A percentile compares a stretch with the other conserved stretches of the same genome.
Evolutionary conservation across 73 alveolate species (phyloP).

Genomic region (Symbiodinium natans): DNA sequence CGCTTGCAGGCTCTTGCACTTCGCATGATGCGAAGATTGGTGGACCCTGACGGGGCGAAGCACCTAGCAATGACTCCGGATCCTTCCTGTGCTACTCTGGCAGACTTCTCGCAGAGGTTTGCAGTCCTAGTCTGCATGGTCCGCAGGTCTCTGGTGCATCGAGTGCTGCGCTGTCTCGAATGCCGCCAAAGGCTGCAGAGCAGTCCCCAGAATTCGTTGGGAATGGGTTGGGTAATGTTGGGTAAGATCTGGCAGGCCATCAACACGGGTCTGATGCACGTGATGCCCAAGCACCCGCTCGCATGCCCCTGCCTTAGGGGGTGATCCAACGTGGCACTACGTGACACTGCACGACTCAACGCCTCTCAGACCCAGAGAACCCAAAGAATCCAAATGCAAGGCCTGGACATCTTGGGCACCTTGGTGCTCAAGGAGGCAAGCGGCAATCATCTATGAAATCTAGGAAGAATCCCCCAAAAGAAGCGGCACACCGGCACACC

Average conservation of each 20-base stretch:
- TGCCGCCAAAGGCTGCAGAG: neutral
- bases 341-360: neutral
- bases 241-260: constrained; percentile 20
- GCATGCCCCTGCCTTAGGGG: neutral
- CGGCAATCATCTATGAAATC: neutral
- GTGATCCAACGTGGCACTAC: neutral
- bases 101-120: no score
- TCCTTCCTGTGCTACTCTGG: no score
- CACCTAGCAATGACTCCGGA: neutral
- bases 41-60: constrained; percentile 18
- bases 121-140: neutral
- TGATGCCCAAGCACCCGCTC: constrained; percentile 9
- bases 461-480: neutral
- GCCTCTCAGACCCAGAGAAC: no score
- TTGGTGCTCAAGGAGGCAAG: constrained; percentile 43
- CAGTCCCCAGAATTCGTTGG: no score
- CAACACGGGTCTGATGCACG: neutral
- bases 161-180: neutral
- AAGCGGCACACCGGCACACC: neutral
- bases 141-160: neutral
- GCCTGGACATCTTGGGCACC: constrained; percentile 50
- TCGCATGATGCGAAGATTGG: constrained; percentile 15
- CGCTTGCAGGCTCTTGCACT: constrained; percentile 10
- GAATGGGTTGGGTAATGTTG: no score
- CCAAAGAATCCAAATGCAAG: no score